Percentiles rank a stretch among this genome's conserved stretches.
These are phyloP conservation scores for Clarireedia paspali DNA, from an alignment of 2,329 filamentous ascomycete species.

Conservation along the genomic window DNA sequence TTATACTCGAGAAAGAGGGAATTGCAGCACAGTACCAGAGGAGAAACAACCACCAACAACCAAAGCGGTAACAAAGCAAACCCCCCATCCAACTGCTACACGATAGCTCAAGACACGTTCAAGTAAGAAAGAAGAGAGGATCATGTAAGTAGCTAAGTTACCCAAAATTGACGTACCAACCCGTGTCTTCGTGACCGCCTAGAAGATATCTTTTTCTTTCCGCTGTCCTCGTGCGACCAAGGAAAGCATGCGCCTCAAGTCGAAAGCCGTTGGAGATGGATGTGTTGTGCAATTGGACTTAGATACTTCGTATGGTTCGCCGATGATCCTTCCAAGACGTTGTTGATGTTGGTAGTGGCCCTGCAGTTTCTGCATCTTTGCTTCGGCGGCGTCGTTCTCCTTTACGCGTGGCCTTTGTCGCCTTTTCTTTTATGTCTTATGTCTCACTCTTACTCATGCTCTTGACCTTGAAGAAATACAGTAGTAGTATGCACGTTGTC, in stretches of 20 bases:
- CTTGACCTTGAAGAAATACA: too few relatives aligned
- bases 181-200: constrained; percentile 3
- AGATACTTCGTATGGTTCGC: not conserved
- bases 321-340: not conserved
- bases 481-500: too few relatives aligned
- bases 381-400: too few relatives aligned
- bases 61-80: not conserved
- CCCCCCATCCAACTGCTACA: not conserved
- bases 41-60: not conserved
- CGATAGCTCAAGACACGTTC: not conserved
- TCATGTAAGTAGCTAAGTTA: constrained; percentile 8
- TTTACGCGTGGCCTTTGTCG: too few relatives aligned
- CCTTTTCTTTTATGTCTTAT: too few relatives aligned
- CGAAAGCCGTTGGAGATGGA: constrained; percentile 1
- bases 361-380: not conserved
- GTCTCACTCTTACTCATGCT: too few relatives aligned
- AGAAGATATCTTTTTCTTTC: not conserved
- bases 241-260: not conserved
- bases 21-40: not conserved
- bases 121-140: not conserved
- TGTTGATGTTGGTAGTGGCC: not conserved
- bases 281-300: not conserved
- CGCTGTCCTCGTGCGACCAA: not conserved
- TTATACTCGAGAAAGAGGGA: too few relatives aligned
- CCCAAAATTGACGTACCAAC: constrained; percentile 4